These are phyloP conservation scores for Jacaranda copaia DNA, from an alignment of 257 asterid species.

Conservation along the genomic window DNA sequence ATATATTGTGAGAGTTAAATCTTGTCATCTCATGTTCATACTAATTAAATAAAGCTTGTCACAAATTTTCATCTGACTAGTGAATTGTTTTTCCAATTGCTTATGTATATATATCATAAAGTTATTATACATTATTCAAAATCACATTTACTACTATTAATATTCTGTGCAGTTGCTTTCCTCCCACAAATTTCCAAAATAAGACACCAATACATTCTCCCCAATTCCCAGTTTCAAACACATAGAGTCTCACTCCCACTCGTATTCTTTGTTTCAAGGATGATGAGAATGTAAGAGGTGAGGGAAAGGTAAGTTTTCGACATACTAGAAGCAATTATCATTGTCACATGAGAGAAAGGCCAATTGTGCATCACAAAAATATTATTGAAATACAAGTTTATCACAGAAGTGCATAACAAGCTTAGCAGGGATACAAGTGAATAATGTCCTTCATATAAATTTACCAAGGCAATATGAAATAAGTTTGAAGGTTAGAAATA, in stretches of 20 bases:
- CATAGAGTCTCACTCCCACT: constrained; percentile 7
- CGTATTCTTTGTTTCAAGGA: background rate
- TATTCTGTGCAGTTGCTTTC: background rate
- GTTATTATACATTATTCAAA: background rate
- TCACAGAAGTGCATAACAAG: background rate
- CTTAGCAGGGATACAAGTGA: constrained; percentile 2
- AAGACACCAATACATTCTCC: background rate
- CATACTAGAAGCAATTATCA: background rate
- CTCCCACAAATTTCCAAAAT: background rate
- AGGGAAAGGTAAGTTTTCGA: background rate
- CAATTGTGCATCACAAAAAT: background rate
- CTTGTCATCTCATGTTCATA: background rate
- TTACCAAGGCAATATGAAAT: background rate
- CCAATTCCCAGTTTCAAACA: background rate
- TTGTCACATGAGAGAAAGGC: background rate
- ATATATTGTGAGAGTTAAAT: background rate
- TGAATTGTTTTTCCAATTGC: background rate
- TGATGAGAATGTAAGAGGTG: background rate
- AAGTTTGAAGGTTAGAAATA: background rate
- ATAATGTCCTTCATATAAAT: background rate
- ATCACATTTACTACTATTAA: background rate
- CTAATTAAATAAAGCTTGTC: background rate
- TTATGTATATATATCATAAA: background rate
- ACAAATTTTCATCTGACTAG: background rate
- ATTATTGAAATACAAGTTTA: constrained; percentile 3